phyloP scores from a whole-genome alignment of 305 asterid genomes.

The Solanum hybrid region DNA sequence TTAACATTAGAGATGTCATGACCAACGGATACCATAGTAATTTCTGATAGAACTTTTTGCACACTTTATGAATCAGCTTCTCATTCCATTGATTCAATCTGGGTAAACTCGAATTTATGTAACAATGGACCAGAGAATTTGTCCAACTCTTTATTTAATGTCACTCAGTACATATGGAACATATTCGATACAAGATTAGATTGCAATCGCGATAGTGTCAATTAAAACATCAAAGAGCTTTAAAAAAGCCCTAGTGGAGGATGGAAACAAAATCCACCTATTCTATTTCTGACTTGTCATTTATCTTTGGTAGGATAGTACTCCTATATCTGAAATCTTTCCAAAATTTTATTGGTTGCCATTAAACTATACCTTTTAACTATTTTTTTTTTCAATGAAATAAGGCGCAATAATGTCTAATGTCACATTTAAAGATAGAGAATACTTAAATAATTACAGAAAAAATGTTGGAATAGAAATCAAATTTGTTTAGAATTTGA shows the following conservation, averaged over 20 bases:
- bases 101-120: not conserved
- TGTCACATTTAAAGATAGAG: not conserved
- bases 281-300: not conserved
- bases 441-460: not conserved
- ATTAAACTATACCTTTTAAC: too few relatives aligned
- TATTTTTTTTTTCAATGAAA: not conserved
- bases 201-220: fast-evolving
- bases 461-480: not conserved
- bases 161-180: not conserved
- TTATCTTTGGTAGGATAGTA: too few relatives aligned
- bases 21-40: not conserved
- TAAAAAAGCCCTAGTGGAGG: not conserved
- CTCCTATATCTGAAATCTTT: not conserved
- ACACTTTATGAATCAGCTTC: not conserved
- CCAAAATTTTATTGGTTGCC: not conserved
- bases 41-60: not conserved
- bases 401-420: not conserved
- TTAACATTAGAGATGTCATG: not conserved
- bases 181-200: not conserved
- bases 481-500: not conserved
- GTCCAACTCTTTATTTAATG: not conserved
- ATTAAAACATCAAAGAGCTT: not conserved
- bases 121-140: not conserved
- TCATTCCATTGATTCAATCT: not conserved
- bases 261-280: not conserved